Evolutionary conservation across 2,329 filamentous ascomycete genomes (phyloP), one percentile per base, ranked within the genome.

Genomic region (Torrubiellomyces zombiae): DNA sequence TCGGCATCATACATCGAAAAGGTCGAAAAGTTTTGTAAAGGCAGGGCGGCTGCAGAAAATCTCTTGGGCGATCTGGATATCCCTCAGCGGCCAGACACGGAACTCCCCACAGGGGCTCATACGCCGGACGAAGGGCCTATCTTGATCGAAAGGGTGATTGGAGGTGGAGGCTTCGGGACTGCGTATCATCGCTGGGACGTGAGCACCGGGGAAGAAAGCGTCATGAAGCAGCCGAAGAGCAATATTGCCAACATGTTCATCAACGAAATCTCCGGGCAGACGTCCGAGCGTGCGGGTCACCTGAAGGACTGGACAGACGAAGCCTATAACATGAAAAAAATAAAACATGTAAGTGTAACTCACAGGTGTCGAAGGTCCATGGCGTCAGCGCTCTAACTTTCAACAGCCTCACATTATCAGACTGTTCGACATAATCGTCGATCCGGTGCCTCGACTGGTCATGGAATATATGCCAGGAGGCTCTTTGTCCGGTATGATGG

Each of bases 161-260:
- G 35, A 21, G 9, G 32, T 25, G 34, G 35, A 11, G 15, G 20
- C 10, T 42, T 32, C 24, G 38, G 38, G 4, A 20, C 32, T 18
- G 36, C 34, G 13, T 32, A 19, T 10, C 28, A 32, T 35, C 13
- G 17, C 14, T 42, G 36, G 35, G 30, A 43, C 18, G 39, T 42
- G 23, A 42, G 37, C 15, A 31, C 26, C 12, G 38, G 35, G 11
- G 19, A 25, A 10, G 30, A 35, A 24, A 27, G 21, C 31, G 42
- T 32, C 13, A n/a, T 36, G 4, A 45, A 44, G 25, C 12, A 30
- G 29, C 38, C 39, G 21, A 20, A 24, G n/a, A 17, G 9, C 8
- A 16, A 27, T 7, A 14, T 13, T 0, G 17, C 28, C 9, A 25
- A 15, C 9, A 24, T 16, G 14, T 9, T 31, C 12, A n/a, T 15